Evolutionary conservation across 116 monocot genomes (phyloP).

Genomic region (Papilionanthe hybrid): DNA sequence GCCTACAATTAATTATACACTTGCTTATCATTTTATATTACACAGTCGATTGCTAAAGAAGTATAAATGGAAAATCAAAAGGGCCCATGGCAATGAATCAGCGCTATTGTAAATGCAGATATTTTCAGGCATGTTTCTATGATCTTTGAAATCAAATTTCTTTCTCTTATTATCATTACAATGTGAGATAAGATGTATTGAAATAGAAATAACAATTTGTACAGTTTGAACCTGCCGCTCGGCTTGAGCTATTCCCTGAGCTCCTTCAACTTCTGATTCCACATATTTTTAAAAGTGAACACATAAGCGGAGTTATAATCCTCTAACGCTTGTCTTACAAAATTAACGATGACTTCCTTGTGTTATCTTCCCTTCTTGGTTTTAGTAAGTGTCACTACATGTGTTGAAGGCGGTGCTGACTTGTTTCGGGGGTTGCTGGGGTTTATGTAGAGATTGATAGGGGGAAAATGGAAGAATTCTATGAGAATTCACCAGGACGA

Average conservation of each 20-base stretch:
- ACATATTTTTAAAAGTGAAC: constrained; percentile 92
- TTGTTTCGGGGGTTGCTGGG: background rate
- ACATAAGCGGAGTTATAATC: constrained; percentile 56
- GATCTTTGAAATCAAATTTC: too few relatives aligned
- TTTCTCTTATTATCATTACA: too few relatives aligned
- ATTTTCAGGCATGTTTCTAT: too few relatives aligned
- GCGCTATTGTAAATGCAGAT: too few relatives aligned
- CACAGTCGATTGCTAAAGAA: too few relatives aligned
- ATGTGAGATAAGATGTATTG: too few relatives aligned
- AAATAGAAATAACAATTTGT: background rate
- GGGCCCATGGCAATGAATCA: too few relatives aligned
- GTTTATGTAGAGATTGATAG: background rate
- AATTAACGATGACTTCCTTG: constrained; percentile 62
- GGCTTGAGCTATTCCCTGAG: constrained; percentile 83
- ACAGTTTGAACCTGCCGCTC: constrained; percentile 58
- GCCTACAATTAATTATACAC: too few relatives aligned
- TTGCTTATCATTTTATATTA: too few relatives aligned
- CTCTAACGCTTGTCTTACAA: constrained; percentile 65
- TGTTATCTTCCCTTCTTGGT: constrained; percentile 89
- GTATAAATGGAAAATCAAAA: too few relatives aligned
- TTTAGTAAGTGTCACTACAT: constrained; percentile 85
- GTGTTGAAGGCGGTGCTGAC: background rate
- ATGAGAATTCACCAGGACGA: constrained; percentile 25
- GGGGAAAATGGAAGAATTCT: background rate
- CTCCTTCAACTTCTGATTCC: constrained; percentile 86